Base-by-base conservation (phyloP, 495 filamentous ascomycete species). In the Aspergillus nidulans region DNA sequence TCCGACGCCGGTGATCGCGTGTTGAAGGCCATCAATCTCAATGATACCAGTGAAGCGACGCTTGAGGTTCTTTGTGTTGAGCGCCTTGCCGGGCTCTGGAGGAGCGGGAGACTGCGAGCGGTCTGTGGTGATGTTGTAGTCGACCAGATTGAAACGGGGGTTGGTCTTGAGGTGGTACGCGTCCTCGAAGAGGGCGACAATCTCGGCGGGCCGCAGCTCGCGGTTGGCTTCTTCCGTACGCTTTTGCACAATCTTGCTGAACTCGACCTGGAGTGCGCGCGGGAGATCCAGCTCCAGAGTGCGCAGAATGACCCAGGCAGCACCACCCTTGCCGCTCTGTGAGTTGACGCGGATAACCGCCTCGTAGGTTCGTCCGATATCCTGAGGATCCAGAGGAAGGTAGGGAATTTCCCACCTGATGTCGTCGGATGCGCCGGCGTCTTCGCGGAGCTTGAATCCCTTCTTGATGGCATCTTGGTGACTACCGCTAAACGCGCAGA, bases 381-480 rank as follows among this genome's bases (percentile, higher is more conserved):
- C 92, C 60, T 88, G 79, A 2, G 92, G 92, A 64, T 97, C 92
- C 43, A 97, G 80, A 16, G 94, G 94, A 28, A 98, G 87, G 67
- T 97, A 98, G 2, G 92, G 94, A 43, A 98, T 79, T 44, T 79
- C 66, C 85, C 85, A 88, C 23, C 73, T 73, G 52, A 83, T 80
- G 20, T 91, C 82, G 51, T 84, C 75, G 6, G 71, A 74, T 48
- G 80, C 78, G 32, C 77, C 80, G 0, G 74, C 67, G 26, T 78
- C 69, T 65, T 91, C 78, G 42, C 92, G 85, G 21, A 76, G 64
- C 58, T 85, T 79, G 77, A 97, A 97, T 12, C 94, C 92, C 76
- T 97, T 97, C 76, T 95, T 95, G 74, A 98, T 97, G 34, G 94
- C 94, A 63, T 97, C 94, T 74, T 98, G 92, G 69, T 97, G 92